Conservation (phyloP, 371 early-diverging fungal genomes). For the Mucor racemosus region DNA sequence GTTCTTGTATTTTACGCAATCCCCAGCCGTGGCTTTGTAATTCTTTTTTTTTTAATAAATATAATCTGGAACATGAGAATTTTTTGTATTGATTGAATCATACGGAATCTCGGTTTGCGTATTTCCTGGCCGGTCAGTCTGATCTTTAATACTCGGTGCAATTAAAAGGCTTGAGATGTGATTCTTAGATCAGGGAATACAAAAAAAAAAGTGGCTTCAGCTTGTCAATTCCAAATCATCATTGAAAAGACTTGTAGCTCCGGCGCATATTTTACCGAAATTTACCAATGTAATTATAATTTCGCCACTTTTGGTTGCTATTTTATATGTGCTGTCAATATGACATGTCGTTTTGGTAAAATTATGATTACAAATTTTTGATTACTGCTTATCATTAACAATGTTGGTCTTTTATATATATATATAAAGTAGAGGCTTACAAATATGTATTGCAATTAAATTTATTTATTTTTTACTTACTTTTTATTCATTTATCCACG, state of each 20-base stretch:
- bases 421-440: not conserved
- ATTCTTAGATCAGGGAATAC: not conserved
- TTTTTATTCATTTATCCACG: not conserved
- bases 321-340: not conserved
- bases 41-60: too few relatives aligned
- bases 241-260: not conserved
- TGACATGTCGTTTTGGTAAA: not conserved
- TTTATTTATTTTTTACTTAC: not conserved
- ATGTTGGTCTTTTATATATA: not conserved
- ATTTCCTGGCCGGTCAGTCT: not conserved
- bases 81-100: not conserved
- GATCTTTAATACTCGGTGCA: not conserved
- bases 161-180: not conserved
- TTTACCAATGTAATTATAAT: not conserved
- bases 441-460: not conserved
- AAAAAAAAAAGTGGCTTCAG: not conserved
- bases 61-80: too few relatives aligned
- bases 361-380: not conserved
- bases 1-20: too few relatives aligned
- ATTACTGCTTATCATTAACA: not conserved
- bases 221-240: not conserved
- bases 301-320: not conserved
- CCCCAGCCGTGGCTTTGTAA: too few relatives aligned
- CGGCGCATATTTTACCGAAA: not conserved
- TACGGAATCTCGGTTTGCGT: not conserved